A percentile compares a stretch with the other conserved stretches of the same genome.
These are phyloP conservation scores for Mediolabrus comicus DNA, from an alignment of 108 stramenopile species.

Conservation along the genomic window DNA sequence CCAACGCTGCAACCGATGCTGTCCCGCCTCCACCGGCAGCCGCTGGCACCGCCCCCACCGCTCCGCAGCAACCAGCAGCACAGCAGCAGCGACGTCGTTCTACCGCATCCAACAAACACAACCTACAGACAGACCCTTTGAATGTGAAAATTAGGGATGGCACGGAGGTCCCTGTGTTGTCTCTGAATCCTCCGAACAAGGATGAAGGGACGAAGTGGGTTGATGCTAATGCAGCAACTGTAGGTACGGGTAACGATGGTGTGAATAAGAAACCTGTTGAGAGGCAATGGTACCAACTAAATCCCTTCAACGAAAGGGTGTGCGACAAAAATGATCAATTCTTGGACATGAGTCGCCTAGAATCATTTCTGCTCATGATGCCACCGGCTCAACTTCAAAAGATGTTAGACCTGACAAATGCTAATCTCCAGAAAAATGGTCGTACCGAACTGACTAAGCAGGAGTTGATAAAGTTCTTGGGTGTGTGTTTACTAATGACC, in stretches of 20 bases:
- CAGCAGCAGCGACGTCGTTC: too few relatives aligned
- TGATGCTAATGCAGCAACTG: background rate
- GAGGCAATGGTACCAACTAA: background rate
- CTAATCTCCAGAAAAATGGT: background rate
- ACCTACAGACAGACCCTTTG: too few relatives aligned
- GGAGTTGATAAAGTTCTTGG: slow-evolving; percentile 20
- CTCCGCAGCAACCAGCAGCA: too few relatives aligned
- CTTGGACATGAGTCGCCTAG: background rate
- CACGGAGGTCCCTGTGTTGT: background rate
- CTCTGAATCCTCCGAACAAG: background rate
- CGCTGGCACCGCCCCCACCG: too few relatives aligned
- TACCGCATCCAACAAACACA: too few relatives aligned
- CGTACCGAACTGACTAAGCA: background rate
- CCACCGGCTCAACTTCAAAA: background rate
- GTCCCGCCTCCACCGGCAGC: too few relatives aligned
- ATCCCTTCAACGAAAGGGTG: background rate
- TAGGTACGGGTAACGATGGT: background rate
- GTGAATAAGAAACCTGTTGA: background rate
- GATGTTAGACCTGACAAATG: background rate
- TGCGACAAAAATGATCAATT: too few relatives aligned
- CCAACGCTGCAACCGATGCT: too few relatives aligned
- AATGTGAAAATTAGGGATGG: too few relatives aligned
- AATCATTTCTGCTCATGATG: slow-evolving; percentile 9
- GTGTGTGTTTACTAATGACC: background rate
- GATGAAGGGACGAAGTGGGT: background rate